Evolutionary conservation across 2,329 filamentous ascomycete species (phyloP).

Genomic region (Colletotrichum trifolii): DNA sequence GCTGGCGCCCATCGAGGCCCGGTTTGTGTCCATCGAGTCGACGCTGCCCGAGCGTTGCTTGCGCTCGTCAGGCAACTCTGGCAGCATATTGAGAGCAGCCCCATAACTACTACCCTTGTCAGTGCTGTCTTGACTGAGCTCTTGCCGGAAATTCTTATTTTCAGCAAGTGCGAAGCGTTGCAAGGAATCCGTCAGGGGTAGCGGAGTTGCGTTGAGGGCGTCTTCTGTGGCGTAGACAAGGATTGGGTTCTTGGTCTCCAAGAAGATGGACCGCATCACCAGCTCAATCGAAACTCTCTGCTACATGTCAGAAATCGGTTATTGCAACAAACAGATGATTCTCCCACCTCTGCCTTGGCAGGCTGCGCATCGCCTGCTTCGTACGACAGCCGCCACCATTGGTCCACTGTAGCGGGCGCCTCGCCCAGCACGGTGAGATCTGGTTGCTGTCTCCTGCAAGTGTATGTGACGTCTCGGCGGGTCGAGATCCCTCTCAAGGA

Average conservation of each 20-base stretch:
- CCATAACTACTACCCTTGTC: slow-evolving; percentile 30
- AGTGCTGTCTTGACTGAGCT: slow-evolving; percentile 54
- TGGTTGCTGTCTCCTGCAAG: slow-evolving; percentile 57
- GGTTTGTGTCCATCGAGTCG: slow-evolving; percentile 60
- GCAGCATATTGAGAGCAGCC: slow-evolving; percentile 27
- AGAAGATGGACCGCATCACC: slow-evolving; percentile 58
- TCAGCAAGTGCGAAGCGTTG: slow-evolving; percentile 62
- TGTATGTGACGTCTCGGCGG: slow-evolving; percentile 58
- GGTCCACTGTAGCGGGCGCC: slow-evolving; percentile 49
- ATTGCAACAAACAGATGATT: background rate
- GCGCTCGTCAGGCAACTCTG: slow-evolving; percentile 55
- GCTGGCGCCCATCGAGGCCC: slow-evolving; percentile 53
- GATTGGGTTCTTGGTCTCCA: slow-evolving; percentile 59
- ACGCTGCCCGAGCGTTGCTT: slow-evolving; percentile 58
- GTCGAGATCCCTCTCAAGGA: slow-evolving; percentile 63
- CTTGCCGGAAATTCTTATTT: slow-evolving; percentile 63
- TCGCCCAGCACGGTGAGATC: slow-evolving; percentile 57
- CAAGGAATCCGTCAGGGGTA: slow-evolving; percentile 51
- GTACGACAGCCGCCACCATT: slow-evolving; percentile 68
- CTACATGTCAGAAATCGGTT: slow-evolving; percentile 33
- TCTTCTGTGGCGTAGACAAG: slow-evolving; percentile 66
- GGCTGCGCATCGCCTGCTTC: slow-evolving; percentile 51
- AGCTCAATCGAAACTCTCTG: slow-evolving; percentile 61
- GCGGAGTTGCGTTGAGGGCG: slow-evolving; percentile 50
- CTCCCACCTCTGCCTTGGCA: slow-evolving; percentile 60